Percentiles rank a stretch among this genome's conserved stretches.
Conservation (phyloP, 345 rosid genomes). For the Murraya koenigii region DNA sequence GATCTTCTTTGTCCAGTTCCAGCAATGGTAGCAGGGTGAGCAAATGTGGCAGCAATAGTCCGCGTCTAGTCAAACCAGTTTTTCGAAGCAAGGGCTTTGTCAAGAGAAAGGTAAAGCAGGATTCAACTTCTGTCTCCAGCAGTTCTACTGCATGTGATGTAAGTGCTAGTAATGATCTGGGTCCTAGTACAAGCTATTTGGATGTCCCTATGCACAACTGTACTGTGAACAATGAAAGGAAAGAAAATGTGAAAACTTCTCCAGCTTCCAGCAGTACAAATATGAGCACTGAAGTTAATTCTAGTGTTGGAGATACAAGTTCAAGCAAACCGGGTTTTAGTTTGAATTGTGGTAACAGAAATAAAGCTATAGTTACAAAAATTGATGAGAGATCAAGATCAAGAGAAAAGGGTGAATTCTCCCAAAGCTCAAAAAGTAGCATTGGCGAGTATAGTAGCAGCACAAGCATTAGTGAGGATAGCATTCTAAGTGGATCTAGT, state of each 20-base stretch:
- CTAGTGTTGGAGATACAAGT: constrained; percentile 30
- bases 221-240: constrained; percentile 25
- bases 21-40: constrained; percentile 14
- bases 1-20: constrained; percentile 28
- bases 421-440: constrained; percentile 85
- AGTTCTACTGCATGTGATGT: constrained; percentile 26
- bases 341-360: constrained; percentile 27
- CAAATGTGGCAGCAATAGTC: constrained; percentile 31
- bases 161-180: constrained; percentile 27
- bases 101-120: constrained; percentile 53
- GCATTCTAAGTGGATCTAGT: constrained; percentile 53
- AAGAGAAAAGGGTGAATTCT: constrained; percentile 63
- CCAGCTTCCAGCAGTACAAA: constrained; percentile 33
- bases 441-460: constrained; percentile 68
- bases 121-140: constrained; percentile 29
- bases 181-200: constrained; percentile 32
- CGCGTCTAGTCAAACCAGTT: constrained; percentile 44
- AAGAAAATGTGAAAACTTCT: constrained; percentile 37
- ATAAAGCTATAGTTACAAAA: constrained; percentile 31
- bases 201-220: constrained; percentile 20
- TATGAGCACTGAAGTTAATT: constrained; percentile 35
- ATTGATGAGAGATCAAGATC: constrained; percentile 50
- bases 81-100: constrained; percentile 52
- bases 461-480: constrained; percentile 55
- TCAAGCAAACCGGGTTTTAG: constrained; percentile 31